Base-by-base conservation (phyloP, 139 green algal species). In the Marvania coccoides region DNA sequence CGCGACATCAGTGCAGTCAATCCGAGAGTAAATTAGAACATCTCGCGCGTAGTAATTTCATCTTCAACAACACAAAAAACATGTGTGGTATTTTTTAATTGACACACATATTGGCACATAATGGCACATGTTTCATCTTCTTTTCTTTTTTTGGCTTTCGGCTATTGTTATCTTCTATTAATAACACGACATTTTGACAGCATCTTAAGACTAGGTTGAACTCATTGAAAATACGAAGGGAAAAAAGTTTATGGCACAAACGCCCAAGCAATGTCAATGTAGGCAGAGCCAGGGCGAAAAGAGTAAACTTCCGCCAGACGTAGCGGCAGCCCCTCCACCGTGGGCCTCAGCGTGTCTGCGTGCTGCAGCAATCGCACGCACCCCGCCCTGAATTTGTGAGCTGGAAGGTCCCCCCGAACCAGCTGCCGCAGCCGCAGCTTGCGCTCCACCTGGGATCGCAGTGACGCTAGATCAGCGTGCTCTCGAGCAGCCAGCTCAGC, bases 1-100 rank as follows among this genome's bases (percentile, higher is more conserved):
- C 68, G 72, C 88, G 0, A 77, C 84, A 6, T 90, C 77, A 5
- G 86, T 97, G 34, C 79, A 92, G 70, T 58, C 47, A 42, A 75
- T 79, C 26, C 47, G 65, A 35, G 72, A 74, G 37, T 70, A 66
- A 56, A n/a, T n/a, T n/a, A n/a, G n/a, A n/a, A n/a, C n/a, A n/a
- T n/a, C n/a, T n/a, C n/a, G n/a, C n/a, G n/a, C n/a, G 9, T 59
- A 59, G 9, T 59, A 59, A 9, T 59, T 12, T 23, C 9, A 59
- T n/a, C n/a, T n/a, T n/a, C n/a, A n/a, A n/a, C n/a, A n/a, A n/a
- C n/a, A n/a, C n/a, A n/a, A n/a, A n/a, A n/a, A n/a, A n/a, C n/a
- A n/a, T n/a, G n/a, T n/a, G n/a, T n/a, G n/a, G n/a, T n/a, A n/a
- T n/a, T n/a, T n/a, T n/a, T n/a, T n/a, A n/a, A n/a, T n/a, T n/a